Evolutionary conservation across 768 basidiomycete genomes (phyloP).

Genomic region (Neoboletus brunneissimus): DNA sequence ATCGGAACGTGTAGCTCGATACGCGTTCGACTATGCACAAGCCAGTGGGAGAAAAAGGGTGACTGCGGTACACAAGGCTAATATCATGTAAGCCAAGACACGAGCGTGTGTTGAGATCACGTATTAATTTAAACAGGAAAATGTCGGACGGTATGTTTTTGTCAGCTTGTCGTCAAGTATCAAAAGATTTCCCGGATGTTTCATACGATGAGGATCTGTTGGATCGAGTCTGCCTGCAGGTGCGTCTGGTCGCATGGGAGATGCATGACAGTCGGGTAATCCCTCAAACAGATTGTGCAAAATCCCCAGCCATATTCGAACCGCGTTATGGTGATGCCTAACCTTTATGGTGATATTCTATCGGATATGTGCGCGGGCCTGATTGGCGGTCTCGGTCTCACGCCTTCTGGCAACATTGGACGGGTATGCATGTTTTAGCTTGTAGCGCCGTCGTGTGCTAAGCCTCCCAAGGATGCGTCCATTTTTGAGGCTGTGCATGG

Average conservation of each 20-base stretch:
- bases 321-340: slow-evolving; percentile 99
- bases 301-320: slow-evolving; percentile 93
- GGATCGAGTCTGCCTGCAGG: slow-evolving; percentile 93
- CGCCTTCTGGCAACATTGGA: slow-evolving; percentile 97
- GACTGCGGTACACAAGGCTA: slow-evolving; percentile 99
- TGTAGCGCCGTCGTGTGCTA: slow-evolving; percentile 10
- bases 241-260: slow-evolving; percentile 29
- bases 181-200: slow-evolving; percentile 92
- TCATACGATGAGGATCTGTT: slow-evolving; percentile 95
- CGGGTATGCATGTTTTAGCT: slow-evolving; percentile 49
- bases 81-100: slow-evolving; percentile 78
- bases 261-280: not conserved
- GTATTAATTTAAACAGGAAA: slow-evolving; percentile 62
- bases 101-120: not conserved
- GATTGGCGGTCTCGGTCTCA: slow-evolving; percentile 96
- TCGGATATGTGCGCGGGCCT: slow-evolving; percentile 99
- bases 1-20: slow-evolving; percentile 96
- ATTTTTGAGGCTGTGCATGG: slow-evolving; percentile 99
- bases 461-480: slow-evolving; percentile 74
- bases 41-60: slow-evolving; percentile 84
- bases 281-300: slow-evolving; percentile 67
- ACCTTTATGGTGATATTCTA: slow-evolving; percentile 92
- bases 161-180: slow-evolving; percentile 92
- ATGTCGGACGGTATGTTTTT: slow-evolving; percentile 99
- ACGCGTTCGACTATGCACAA: slow-evolving; percentile 98